phyloP scores from a whole-genome alignment of 768 basidiomycete species.

The Amanita molliuscula region DNA sequence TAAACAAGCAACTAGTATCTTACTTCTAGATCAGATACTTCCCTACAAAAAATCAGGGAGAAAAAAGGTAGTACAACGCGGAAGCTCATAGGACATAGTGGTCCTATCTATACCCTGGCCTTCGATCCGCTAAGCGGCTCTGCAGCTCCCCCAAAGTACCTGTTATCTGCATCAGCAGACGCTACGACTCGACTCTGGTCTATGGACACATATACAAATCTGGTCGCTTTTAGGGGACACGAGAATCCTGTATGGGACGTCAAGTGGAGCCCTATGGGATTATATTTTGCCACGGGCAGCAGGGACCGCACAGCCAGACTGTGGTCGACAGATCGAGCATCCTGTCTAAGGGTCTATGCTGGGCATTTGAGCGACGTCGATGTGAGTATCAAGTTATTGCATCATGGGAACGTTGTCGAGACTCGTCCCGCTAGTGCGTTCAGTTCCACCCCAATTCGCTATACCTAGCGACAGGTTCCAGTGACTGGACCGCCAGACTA shows the following conservation, averaged over 20 bases:
- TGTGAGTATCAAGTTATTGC: conserved; percentile 39
- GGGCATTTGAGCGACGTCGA: conserved; percentile 97
- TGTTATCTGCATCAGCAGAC: conserved; percentile 90
- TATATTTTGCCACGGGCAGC: conserved; percentile 97
- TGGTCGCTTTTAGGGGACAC: conserved; percentile 92
- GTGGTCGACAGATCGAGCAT: conserved; percentile 90
- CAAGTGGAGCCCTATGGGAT: conserved; percentile 95
- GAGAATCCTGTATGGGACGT: conserved; percentile 99
- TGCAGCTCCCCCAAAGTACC: conserved; percentile 72
- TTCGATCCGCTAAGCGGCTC: conserved; percentile 92
- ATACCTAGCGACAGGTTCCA: conserved; percentile 94
- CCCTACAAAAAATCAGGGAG: conserved; percentile 59
- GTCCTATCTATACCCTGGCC: conserved; percentile 88
- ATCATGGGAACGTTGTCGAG: conserved; percentile 1
- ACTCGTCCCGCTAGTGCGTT: conserved; percentile 52
- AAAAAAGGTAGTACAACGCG: conserved; percentile 78
- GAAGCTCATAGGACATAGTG: conserved; percentile 96
- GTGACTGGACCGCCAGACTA: conserved; percentile 89
- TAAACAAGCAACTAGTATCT: background rate
- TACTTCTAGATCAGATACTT: conserved; percentile 32
- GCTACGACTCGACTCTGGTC: conserved; percentile 90
- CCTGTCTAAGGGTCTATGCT: conserved; percentile 83
- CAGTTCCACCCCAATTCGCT: conserved; percentile 96
- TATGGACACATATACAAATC: conserved; percentile 85
- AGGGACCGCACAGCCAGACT: conserved; percentile 89